Evolutionary conservation across 2,329 filamentous ascomycete species (phyloP), one percentile per base, ranked within the genome.

Genomic region (Conoideocrella luteorostrata): DNA sequence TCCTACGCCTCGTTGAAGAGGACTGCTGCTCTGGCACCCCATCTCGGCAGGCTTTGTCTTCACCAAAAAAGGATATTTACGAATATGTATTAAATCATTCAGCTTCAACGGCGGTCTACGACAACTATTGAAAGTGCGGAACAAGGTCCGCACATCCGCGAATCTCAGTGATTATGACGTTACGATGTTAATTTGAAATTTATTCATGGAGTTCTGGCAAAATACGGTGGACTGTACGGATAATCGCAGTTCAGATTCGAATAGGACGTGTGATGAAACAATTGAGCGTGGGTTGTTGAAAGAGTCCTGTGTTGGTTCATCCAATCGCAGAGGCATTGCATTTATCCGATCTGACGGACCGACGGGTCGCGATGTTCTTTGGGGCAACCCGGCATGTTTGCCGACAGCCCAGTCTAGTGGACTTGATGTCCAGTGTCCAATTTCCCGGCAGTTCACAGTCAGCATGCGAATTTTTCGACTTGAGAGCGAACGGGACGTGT

Each of bases 1-100:
- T 33, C 55, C 60, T 32, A 56, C 59, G 29, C 57, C 60, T 24
- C 55, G 59, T 43, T 64, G 53, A 59, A n/a, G 30, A 23, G 12
- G 20, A 9, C 4, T 21, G 6, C 13, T 5, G 32, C 12, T 21
- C 32, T 18, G 4, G 9, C n/a, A 34, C 20, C 17, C n/a, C n/a
- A n/a, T n/a, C n/a, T n/a, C n/a, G n/a, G n/a, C n/a, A n/a, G n/a
- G n/a, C n/a, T n/a, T n/a, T n/a, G n/a, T n/a, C n/a, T n/a, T n/a
- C n/a, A n/a, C n/a, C n/a, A n/a, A n/a, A n/a, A n/a, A n/a, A n/a
- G n/a, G n/a, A n/a, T n/a, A n/a, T n/a, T n/a, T n/a, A n/a, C 32
- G 32, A 7, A 18, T 10, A 33, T 33, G 30, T 33, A 7, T 33
- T 13, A 33, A 33, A 33, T 33, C 3, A 7, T 11, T n/a, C 30